Base-by-base conservation (phyloP, 2,329 filamentous ascomycete species). In the Pyrenochaeta sp. region DNA sequence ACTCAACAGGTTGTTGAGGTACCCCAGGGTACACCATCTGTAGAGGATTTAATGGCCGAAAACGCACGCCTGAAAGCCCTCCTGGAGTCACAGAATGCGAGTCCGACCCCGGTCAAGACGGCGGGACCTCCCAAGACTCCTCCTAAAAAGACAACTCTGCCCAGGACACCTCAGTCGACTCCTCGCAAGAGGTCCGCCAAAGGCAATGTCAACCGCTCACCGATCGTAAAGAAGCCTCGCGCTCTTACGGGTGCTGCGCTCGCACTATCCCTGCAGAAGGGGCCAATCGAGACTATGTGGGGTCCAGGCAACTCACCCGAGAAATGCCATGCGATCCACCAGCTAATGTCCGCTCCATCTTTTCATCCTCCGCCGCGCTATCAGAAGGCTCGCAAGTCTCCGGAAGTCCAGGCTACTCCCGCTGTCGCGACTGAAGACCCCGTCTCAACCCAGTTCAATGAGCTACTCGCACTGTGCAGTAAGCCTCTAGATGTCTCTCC, bases 231-330 rank as follows among this genome's bases (percentile, higher is more conserved):
- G 22, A 19, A 22, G 9, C 36, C 27, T 39, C 36, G 12, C 36
- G 36, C 28, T 22, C 30, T 5, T 45, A 54, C 27, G 10, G 22
- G 15, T 6, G 30, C n/a, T 36, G 45, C 34, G 28, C 46, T 39
- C 50, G 52, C 10, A 25, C n/a, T 43, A 6, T 25, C 40, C 5
- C 22, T 25, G 22, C 22, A 43, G 40, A 25, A 25, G 22, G 40
- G 40, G 10, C 52, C 59, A 0, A 54, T 56, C 3, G 59, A 62
- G 52, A 46, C 59, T 22, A 37, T 59, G 50, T 62, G 59, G 59
- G 53, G 50, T 42, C 25, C 43, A 12, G 50, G 47, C 28, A 36
- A 49, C 19, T 49, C 44, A 10, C 9, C 36, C 2, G 44, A 54
- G 9, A 9, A 48, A 13, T 44, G 43, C 25, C 36, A 12, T 27